Base-by-base conservation (phyloP, 106 monocot species). In the Dioscorea dumetorum region DNA sequence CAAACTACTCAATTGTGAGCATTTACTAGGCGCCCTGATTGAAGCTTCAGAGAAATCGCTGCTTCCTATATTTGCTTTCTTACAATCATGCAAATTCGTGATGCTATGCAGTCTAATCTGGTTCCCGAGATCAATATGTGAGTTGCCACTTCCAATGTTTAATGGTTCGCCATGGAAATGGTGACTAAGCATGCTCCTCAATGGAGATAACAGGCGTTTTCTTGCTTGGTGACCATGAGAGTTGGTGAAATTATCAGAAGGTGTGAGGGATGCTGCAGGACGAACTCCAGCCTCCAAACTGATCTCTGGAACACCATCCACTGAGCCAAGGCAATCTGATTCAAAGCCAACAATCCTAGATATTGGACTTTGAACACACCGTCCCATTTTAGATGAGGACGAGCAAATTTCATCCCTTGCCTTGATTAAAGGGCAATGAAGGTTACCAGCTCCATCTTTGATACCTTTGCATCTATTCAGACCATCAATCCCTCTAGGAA, bases 291-390 rank as follows among this genome's bases (percentile, higher is more conserved):
- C 64, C 11, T 8, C 41, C 41, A 41, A 6, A 41, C 6, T 41
- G 41, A 0, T 41, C 41, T 41, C 41, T 41, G 10, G 10, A 41
- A 41, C 10, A 8, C 6, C 41, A 41, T 23, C 23, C 64, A 71
- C 66, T 67, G 52, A 58, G 64, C 64, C 64, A 21, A 31, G 31
- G 20, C 33, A 22, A 60, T 71, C 60, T 14, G 84, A 80, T 58
- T 85, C 84, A 73, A 97, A 92, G 33, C 97, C 97, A 73, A 89
- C 84, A 70, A 90, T 70, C 71, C 97, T 82, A 50, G 83, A 58
- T 24, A 72, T 24, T 12, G 93, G 88, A 62, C 23, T 49, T 24
- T 69, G 79, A 62, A 74, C 68, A 74, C 67, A 49, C 24, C 60
- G 48, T 48, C 61, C 77, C 24, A 70, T 19, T 66, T 67, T 82